Base-by-base conservation (phyloP, 805 yeast genomes). In the Teunomyces barrocoloradensis region DNA sequence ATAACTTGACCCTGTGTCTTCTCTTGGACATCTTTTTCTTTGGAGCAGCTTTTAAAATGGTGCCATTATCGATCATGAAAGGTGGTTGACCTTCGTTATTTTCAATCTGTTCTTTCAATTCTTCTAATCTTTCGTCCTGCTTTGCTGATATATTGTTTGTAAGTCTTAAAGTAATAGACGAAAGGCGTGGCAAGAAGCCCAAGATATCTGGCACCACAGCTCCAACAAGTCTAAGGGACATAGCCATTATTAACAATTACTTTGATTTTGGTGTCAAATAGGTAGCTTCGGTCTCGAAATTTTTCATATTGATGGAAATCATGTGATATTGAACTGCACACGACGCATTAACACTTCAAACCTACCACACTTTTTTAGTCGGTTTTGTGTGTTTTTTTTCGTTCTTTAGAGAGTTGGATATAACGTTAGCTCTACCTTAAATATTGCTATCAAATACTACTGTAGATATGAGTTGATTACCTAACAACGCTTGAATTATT, bases 1-100 rank as follows among this genome's bases (percentile, higher is more conserved):
- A 80, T 56, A 86, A 81, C 70, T 91, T 82, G 63, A 81, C 85
- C 67, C 97, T 84, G 60, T 88, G 87, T 66, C 89, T 87, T 71
- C 81, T 81, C 64, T 89, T 89, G 6, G 98, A 89, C 2, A 82
- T 82, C 67, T 90, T 91, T 80, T 91, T 90, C 75, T 94, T 94
- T 46, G 99, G 98, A 5, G 84, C 97, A 5, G 99, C 99, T 55
- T 75, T 74, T 45, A 89, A 71, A 27, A 87, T 79, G 52, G 64
- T 59, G n/a, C 95, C 96, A 54, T 82, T 78, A 55, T 82, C 87
- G 27, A 75, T 66, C 65, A 77, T 75, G 48, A 75, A 73, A 4
- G 71, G 75, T 9, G 63, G 66, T 50, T 62, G 59, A 5, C 61
- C 63, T 35, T 55, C 53, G 44, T 56, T 59, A 30, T 66, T 65